Conservation (phyloP, 441 rosid genomes). For the Cnidoscolus chayamansa region DNA sequence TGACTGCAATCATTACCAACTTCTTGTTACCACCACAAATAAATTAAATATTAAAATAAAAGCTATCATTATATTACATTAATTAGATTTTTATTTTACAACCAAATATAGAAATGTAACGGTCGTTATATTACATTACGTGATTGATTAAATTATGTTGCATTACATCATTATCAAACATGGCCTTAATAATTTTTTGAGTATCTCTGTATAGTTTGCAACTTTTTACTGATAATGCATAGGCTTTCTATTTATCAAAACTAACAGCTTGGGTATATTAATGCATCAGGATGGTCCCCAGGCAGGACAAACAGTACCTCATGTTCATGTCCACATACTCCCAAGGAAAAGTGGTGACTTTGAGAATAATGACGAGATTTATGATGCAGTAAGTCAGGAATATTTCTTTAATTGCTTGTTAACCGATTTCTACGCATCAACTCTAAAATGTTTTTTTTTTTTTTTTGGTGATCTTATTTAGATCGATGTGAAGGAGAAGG, state of each 20-base stretch:
- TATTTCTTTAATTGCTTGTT: neutral
- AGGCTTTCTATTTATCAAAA: neutral
- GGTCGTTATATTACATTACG: too few species aligned
- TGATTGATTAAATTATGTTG: too few species aligned
- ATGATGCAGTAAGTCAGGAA: constrained; percentile 62
- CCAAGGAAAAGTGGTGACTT: constrained; percentile 80
- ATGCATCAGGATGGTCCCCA: constrained; percentile 74
- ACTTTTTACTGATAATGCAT: neutral
- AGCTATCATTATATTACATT: too few species aligned
- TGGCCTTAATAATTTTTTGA: too few species aligned
- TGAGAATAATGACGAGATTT: constrained; percentile 82
- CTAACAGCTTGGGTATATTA: constrained; percentile 2
- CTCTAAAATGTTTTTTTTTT: neutral
- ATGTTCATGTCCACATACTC: constrained; percentile 84
- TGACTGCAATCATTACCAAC: too few species aligned
- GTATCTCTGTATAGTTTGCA: neutral
- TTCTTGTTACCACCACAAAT: too few species aligned
- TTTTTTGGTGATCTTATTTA: constrained; percentile 20
- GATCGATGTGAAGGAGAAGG: constrained; percentile 76
- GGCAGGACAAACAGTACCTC: constrained; percentile 88
- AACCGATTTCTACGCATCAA: neutral
- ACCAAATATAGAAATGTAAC: too few species aligned
- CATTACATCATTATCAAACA: too few species aligned
- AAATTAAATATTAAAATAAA: too few species aligned
- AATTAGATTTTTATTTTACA: too few species aligned